A percentile compares a stretch with the other conserved stretches of the same genome.
Evolutionary conservation across 306 rosid genomes (phyloP).

Genomic region (Fragaria ananassa): DNA sequence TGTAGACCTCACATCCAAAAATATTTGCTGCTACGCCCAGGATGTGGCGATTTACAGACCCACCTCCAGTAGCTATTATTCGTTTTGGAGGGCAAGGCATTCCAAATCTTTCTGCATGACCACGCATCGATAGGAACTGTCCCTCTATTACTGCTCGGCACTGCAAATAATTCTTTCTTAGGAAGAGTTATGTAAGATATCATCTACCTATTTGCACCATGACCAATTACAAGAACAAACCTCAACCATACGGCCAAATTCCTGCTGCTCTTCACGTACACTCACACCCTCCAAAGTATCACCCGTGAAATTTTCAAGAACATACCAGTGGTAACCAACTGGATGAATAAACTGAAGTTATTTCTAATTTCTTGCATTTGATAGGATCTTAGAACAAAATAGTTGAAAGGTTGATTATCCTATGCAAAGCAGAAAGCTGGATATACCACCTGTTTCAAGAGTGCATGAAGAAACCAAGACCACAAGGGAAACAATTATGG

Average conservation of each 20-base stretch:
- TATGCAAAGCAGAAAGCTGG: background rate
- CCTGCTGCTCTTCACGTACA: slow-evolving; percentile 64
- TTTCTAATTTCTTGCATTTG: background rate
- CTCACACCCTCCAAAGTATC: slow-evolving; percentile 42
- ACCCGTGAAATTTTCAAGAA: slow-evolving; percentile 61
- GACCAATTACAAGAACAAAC: slow-evolving; percentile 36
- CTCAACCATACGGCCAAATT: slow-evolving; percentile 77
- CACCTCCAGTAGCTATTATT: slow-evolving; percentile 97
- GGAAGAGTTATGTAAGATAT: slow-evolving; percentile 7
- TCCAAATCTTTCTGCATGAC: slow-evolving; percentile 95
- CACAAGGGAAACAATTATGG: background rate
- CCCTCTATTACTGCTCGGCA: slow-evolving; percentile 84
- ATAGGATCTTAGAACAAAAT: background rate
- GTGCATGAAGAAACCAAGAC: background rate
- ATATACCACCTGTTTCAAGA: background rate
- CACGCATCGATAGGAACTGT: slow-evolving; percentile 86
- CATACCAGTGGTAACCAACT: slow-evolving; percentile 84
- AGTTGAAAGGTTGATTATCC: background rate
- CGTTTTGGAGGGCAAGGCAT: slow-evolving; percentile 93
- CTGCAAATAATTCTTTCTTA: slow-evolving; percentile 39
- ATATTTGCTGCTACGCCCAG: slow-evolving; percentile 72
- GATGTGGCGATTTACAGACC: slow-evolving; percentile 72
- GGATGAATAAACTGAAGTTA: slow-evolving; percentile 5
- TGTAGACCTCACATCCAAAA: slow-evolving; percentile 84
- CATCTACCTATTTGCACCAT: slow-evolving; percentile 11